Evolutionary conservation across 352 stramenopile species (phyloP).

Genomic region (Stephanocyclus meneghinianus): DNA sequence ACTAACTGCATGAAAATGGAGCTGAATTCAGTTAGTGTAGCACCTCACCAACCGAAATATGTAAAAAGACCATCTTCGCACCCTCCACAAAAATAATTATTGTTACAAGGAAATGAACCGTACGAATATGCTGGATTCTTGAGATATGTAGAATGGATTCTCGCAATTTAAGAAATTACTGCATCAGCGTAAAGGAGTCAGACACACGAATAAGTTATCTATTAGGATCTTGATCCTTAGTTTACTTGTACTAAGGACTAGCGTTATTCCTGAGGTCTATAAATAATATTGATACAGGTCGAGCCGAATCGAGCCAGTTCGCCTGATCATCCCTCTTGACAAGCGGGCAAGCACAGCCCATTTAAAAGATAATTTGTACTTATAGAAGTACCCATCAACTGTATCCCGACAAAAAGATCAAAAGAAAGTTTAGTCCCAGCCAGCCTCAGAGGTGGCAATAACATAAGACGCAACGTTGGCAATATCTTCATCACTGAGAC

Average conservation of each 20-base stretch:
- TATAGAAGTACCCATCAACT: neutral
- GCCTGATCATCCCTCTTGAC: neutral
- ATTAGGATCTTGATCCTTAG: neutral
- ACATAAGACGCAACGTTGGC: constrained; percentile 76
- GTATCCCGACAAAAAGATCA: neutral
- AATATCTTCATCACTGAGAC: constrained; percentile 71
- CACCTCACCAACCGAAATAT: too few relatives aligned
- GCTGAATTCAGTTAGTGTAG: too few relatives aligned
- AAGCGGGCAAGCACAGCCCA: neutral
- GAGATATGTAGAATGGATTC: too few relatives aligned
- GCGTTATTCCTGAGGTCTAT: neutral
- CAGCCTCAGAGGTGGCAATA: constrained; percentile 70
- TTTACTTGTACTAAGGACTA: neutral
- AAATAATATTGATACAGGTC: neutral
- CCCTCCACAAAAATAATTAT: too few relatives aligned
- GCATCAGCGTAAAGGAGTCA: too few relatives aligned
- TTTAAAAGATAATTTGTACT: too few relatives aligned
- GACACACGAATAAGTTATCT: neutral
- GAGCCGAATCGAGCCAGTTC: neutral
- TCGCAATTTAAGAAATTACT: too few relatives aligned
- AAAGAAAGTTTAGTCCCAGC: constrained; percentile 60
- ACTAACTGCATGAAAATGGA: too few relatives aligned
- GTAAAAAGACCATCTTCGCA: too few relatives aligned
- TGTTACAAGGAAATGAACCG: too few relatives aligned
- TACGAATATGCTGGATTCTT: too few relatives aligned